Percentiles rank a stretch among this genome's conserved stretches.
Evolutionary conservation across 306 rosid genomes (phyloP).

Genomic region (Quercus parvula): DNA sequence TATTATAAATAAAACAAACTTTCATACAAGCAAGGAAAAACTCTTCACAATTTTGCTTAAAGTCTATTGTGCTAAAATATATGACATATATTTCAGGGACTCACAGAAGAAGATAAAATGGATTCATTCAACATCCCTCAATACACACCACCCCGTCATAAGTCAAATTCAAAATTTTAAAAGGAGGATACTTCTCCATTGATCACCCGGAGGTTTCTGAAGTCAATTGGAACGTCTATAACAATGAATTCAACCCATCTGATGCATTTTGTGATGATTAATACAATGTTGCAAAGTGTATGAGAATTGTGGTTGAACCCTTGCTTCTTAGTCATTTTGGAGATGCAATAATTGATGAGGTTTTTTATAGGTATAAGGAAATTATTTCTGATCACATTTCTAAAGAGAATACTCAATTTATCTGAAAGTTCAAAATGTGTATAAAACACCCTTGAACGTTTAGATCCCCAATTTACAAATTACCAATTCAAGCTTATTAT

Average conservation of each 20-base stretch:
- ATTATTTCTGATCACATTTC: slow-evolving; percentile 31
- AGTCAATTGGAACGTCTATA: slow-evolving; percentile 33
- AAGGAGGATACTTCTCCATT: slow-evolving; percentile 48
- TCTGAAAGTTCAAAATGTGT: not conserved
- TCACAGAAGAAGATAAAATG: slow-evolving; percentile 39
- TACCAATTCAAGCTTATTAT: too few relatives aligned
- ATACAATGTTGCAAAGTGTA: slow-evolving; percentile 30
- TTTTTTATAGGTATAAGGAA: slow-evolving; percentile 23
- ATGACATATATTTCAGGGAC: slow-evolving; percentile 16
- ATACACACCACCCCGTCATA: slow-evolving; percentile 48
- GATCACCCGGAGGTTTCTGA: slow-evolving; percentile 12
- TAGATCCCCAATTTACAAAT: too few relatives aligned
- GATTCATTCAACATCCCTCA: slow-evolving; percentile 53
- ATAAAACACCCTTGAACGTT: too few relatives aligned
- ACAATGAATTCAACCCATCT: not conserved
- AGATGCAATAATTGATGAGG: slow-evolving; percentile 38
- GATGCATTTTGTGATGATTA: not conserved
- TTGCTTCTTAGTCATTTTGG: slow-evolving; percentile 38
- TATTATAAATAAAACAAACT: too few relatives aligned
- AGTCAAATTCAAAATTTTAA: slow-evolving; percentile 36
- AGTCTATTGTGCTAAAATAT: not conserved
- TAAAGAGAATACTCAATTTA: slow-evolving; percentile 30
- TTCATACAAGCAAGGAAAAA: not conserved
- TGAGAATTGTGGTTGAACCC: slow-evolving; percentile 52
- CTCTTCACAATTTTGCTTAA: not conserved